These are phyloP conservation scores for Suhomyces panamericanus DNA, from an alignment of 1,139 yeast genomes.

Conservation along the genomic window DNA sequence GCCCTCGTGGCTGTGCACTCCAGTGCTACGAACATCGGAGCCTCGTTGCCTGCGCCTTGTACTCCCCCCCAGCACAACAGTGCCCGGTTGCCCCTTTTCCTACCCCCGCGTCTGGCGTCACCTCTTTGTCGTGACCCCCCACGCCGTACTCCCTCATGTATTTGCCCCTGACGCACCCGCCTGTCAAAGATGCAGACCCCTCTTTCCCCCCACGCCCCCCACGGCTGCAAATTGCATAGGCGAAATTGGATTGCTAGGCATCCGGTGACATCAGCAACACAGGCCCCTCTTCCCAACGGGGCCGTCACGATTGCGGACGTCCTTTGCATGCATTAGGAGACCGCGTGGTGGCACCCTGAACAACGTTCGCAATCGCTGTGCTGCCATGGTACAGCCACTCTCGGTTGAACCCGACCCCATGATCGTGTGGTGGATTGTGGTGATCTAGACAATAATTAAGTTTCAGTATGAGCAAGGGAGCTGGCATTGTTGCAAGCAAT, in stretches of 20 bases:
- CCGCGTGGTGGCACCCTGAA: not conserved
- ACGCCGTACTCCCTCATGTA: not conserved
- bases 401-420: not conserved
- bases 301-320: not conserved
- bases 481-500: constrained; percentile 1
- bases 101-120: not conserved
- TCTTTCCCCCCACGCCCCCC: not conserved
- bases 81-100: not conserved
- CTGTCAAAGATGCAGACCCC: not conserved
- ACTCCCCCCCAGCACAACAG: not conserved
- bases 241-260: not conserved
- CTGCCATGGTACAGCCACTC: constrained; percentile 7
- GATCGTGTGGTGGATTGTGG: constrained; percentile 2
- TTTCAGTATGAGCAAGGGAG: constrained; percentile 3
- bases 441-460: constrained; percentile 6
- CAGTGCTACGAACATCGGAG: not conserved
- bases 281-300: too few relatives aligned
- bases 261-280: too few relatives aligned
- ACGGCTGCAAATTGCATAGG: not conserved
- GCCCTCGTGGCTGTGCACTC: not conserved
- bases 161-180: not conserved
- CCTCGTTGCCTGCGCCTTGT: constrained; percentile 1
- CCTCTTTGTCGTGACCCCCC: too few relatives aligned
- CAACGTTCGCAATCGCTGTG: constrained; percentile 7
- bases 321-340: not conserved